Percentiles rank a stretch among this genome's conserved stretches.
phyloP scores from a whole-genome alignment of 306 rosid species.

The Hippophae tibetana region DNA sequence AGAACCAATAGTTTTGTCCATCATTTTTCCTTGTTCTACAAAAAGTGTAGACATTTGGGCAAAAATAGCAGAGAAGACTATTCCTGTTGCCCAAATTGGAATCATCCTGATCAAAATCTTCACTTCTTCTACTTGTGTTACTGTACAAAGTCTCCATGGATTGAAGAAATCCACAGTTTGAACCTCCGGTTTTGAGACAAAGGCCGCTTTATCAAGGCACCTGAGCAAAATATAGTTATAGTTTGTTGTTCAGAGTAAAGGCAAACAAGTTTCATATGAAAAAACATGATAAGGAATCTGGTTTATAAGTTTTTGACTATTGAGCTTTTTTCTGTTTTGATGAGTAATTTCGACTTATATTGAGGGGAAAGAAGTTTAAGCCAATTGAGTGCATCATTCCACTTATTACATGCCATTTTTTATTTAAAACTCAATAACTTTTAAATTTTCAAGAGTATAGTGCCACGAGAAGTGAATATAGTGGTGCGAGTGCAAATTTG shows the following conservation, averaged over 20 bases:
- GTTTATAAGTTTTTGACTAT: too few relatives aligned
- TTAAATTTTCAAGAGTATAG: too few relatives aligned
- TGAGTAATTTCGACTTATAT: too few relatives aligned
- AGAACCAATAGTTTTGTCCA: slow-evolving; percentile 19
- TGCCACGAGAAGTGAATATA: too few relatives aligned
- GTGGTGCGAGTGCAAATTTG: too few relatives aligned
- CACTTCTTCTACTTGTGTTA: slow-evolving; percentile 29
- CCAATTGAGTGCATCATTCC: too few relatives aligned
- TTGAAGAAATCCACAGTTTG: slow-evolving; percentile 1
- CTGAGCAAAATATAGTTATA: slow-evolving; percentile 4
- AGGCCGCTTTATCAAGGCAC: slow-evolving; percentile 33
- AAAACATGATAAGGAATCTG: too few relatives aligned
- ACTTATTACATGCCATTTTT: too few relatives aligned
- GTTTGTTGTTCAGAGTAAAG: background rate
- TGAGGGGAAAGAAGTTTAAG: too few relatives aligned
- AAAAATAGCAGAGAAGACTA: slow-evolving; percentile 17
- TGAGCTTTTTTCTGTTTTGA: too few relatives aligned
- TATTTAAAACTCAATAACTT: too few relatives aligned
- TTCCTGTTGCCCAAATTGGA: slow-evolving; percentile 33
- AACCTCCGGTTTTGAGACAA: slow-evolving; percentile 10
- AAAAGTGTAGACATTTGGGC: slow-evolving; percentile 33
- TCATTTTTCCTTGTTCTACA: slow-evolving; percentile 34
- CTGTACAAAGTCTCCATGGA: slow-evolving; percentile 31
- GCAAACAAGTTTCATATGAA: too few relatives aligned
- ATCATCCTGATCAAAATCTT: slow-evolving; percentile 26